Conservation (phyloP, 768 basidiomycete species). For the Kondoa malvinella region DNA sequence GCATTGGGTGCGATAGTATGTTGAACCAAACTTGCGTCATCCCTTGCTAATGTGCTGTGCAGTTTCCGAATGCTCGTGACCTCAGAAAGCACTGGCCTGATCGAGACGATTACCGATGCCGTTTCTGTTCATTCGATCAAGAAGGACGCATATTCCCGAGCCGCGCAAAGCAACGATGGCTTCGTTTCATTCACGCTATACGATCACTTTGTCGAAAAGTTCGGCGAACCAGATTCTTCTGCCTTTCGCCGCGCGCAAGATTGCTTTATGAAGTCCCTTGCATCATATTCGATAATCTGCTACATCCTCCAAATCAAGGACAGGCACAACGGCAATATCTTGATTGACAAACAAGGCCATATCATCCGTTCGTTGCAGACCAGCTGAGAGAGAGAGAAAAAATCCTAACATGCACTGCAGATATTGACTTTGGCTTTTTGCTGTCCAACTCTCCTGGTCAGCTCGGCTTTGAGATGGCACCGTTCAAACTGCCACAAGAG, state of each 20-base stretch:
- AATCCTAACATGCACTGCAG: constrained; percentile 19
- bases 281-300: constrained; percentile 87
- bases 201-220: constrained; percentile 87
- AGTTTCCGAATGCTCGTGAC: constrained; percentile 95
- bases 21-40: constrained; percentile 31
- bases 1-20: constrained; percentile 81
- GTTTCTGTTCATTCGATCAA: constrained; percentile 99
- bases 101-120: constrained; percentile 95
- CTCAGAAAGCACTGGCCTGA: constrained; percentile 75
- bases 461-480: constrained; percentile 97
- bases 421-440: constrained; percentile 99
- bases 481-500: constrained; percentile 87
- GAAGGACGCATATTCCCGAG: constrained; percentile 94
- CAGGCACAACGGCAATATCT: constrained; percentile 94
- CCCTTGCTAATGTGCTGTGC: too few relatives aligned
- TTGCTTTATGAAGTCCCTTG: constrained; percentile 43
- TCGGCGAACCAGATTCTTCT: constrained; percentile 70
- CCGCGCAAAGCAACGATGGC: constrained; percentile 42
- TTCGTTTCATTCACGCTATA: constrained; percentile 53
- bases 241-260: constrained; percentile 78
- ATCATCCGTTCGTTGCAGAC: constrained; percentile 41
- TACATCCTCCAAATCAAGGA: constrained; percentile 96
- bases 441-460: constrained; percentile 91
- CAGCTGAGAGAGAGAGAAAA: not conserved
- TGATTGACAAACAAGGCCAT: constrained; percentile 86